A percentile compares a stretch with the other conserved stretches of the same genome.
These are phyloP conservation scores for Cercospora nicotianae DNA, from an alignment of 2,329 filamentous ascomycete species.

Conservation along the genomic window DNA sequence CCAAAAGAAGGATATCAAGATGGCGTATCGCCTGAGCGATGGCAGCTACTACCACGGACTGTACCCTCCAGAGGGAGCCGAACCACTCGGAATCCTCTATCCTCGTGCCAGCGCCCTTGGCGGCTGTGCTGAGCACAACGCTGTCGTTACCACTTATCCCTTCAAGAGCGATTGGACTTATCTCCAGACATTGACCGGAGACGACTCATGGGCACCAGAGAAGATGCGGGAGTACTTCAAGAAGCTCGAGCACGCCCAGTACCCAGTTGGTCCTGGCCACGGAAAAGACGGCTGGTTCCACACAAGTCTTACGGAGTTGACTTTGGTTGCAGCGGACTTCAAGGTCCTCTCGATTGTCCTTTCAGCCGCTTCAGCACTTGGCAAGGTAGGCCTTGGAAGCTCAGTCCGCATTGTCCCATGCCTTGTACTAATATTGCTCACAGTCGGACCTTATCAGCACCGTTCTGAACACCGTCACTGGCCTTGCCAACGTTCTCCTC, in stretches of 20 bases:
- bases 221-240: constrained; percentile 61
- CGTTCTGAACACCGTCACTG: constrained; percentile 31
- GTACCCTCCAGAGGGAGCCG: constrained; percentile 55
- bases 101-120: constrained; percentile 57
- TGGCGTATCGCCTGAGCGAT: constrained; percentile 51
- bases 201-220: constrained; percentile 57
- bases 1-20: constrained; percentile 60
- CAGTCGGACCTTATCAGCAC: constrained; percentile 31
- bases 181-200: constrained; percentile 60
- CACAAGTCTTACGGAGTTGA: constrained; percentile 53
- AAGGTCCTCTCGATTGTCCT: constrained; percentile 56
- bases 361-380: constrained; percentile 55
- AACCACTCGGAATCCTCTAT: constrained; percentile 57
- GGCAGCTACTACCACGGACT: constrained; percentile 54
- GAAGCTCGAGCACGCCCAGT: constrained; percentile 56
- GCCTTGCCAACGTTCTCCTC: constrained; percentile 25
- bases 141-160: constrained; percentile 60
- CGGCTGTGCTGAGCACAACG: constrained; percentile 58
- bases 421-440: constrained; percentile 43
- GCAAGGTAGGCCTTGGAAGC: constrained; percentile 48
- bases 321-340: constrained; percentile 53
- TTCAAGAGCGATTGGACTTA: constrained; percentile 60
- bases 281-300: constrained; percentile 60
- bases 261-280: constrained; percentile 52
- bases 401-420: not conserved